Evolutionary conservation across 73 alveolate genomes (phyloP).

Genomic region (Paramecium caudatum): DNA sequence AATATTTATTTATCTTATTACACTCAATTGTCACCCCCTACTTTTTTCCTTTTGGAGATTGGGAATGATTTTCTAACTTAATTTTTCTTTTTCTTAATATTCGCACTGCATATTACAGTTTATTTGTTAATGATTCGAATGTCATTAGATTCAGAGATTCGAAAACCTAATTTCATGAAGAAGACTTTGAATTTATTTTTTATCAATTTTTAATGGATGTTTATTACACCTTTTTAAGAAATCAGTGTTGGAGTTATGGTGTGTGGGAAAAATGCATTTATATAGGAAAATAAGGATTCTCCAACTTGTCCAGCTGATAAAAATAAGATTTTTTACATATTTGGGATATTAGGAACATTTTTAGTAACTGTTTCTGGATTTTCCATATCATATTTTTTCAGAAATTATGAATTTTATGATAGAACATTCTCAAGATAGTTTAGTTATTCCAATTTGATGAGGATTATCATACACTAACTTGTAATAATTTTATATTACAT

Average conservation of each 20-base stretch:
- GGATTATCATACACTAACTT: background rate
- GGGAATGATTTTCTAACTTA: conserved; percentile 3
- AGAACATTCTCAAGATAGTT: conserved; percentile 22
- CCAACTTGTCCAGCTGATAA: background rate
- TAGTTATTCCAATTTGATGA: background rate
- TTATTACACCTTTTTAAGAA: conserved; percentile 54
- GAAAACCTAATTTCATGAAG: background rate
- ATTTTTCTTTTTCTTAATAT: conserved; percentile 12
- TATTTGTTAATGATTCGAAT: background rate
- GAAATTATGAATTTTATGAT: conserved; percentile 28
- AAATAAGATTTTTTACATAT: background rate
- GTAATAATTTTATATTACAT: background rate
- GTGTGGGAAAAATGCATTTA: conserved; percentile 32
- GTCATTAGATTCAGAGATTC: conserved; percentile 19
- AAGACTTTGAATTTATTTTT: conserved; percentile 30
- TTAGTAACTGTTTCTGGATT: conserved; percentile 21
- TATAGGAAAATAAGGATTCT: background rate
- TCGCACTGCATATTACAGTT: background rate
- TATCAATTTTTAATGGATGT: conserved; percentile 40
- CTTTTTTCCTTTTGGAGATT: background rate
- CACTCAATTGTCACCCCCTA: conserved; percentile 6
- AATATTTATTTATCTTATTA: conserved; percentile 5
- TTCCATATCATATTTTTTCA: conserved; percentile 20
- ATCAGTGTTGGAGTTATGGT: conserved; percentile 42
- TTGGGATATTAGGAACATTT: conserved; percentile 8